Conservation (phyloP, 2,329 filamentous ascomycete genomes). For the Phaeophleospora eucalypticola region DNA sequence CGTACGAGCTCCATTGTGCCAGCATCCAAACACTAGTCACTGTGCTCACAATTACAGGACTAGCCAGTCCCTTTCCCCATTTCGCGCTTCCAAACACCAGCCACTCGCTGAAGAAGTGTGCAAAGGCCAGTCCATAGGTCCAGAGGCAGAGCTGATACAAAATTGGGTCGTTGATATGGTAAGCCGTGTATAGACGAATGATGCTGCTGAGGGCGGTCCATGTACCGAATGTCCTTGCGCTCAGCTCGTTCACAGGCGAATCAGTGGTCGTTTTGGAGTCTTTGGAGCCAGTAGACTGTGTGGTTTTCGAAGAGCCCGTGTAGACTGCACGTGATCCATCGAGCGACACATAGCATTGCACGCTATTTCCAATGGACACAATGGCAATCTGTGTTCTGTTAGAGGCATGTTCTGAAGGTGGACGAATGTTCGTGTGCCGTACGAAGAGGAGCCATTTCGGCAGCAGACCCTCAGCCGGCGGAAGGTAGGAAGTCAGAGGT, state of each 20-base stretch:
- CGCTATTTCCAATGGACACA: slow-evolving; percentile 75
- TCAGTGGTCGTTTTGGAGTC: slow-evolving; percentile 8
- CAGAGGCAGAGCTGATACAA: slow-evolving; percentile 77
- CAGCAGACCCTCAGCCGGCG: slow-evolving; percentile 48
- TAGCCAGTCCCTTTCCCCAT: slow-evolving; percentile 56
- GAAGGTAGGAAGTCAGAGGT: slow-evolving; percentile 38
- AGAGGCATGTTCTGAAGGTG: slow-evolving; percentile 12
- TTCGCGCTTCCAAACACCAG: slow-evolving; percentile 71
- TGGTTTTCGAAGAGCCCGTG: slow-evolving; percentile 47
- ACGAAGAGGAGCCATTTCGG: slow-evolving; percentile 65
- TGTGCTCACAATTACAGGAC: slow-evolving; percentile 56
- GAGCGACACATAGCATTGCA: slow-evolving; percentile 78
- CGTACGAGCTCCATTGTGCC: slow-evolving; percentile 52
- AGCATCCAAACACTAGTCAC: slow-evolving; percentile 59
- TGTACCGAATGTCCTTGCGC: slow-evolving; percentile 76
- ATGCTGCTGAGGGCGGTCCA: slow-evolving; percentile 79
- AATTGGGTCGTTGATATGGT: slow-evolving; percentile 67
- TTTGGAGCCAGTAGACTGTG: background rate
- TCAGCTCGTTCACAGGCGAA: slow-evolving; percentile 65
- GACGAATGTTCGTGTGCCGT: slow-evolving; percentile 25
- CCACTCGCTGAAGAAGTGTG: slow-evolving; percentile 78
- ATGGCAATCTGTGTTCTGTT: slow-evolving; percentile 62
- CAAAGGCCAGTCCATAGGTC: slow-evolving; percentile 74
- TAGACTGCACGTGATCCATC: slow-evolving; percentile 86
- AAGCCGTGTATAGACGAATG: slow-evolving; percentile 77